Evolutionary conservation across 352 stramenopile genomes (phyloP).

Genomic region (Pythium guiyangense): DNA sequence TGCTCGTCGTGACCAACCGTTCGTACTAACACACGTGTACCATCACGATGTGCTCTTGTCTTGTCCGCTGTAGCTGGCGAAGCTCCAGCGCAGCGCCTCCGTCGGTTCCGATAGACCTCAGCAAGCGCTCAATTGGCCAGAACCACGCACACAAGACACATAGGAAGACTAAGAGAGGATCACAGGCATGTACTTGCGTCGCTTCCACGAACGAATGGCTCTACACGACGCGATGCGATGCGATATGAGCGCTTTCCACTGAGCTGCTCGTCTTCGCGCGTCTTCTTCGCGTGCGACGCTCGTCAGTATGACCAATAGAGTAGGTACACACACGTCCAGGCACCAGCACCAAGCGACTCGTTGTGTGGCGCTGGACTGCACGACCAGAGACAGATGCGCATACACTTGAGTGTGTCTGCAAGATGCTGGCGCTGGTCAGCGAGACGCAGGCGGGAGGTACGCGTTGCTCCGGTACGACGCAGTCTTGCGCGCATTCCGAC

Average conservation of each 20-base stretch:
- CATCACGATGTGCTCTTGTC: too few species aligned
- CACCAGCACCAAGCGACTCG: background rate
- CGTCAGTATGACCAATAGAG: background rate
- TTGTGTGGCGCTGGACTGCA: background rate
- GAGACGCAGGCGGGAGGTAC: slow-evolving; percentile 8
- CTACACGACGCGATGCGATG: background rate
- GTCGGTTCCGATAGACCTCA: slow-evolving; percentile 34
- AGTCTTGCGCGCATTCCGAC: slow-evolving; percentile 18
- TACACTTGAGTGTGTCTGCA: background rate
- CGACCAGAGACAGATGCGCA: background rate
- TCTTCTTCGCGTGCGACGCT: background rate
- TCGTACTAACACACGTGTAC: background rate
- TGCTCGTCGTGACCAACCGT: too few species aligned
- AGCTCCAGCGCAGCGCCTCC: slow-evolving; percentile 40
- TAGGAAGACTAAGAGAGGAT: background rate
- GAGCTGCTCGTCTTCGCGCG: background rate
- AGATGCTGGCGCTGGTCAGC: slow-evolving; percentile 9
- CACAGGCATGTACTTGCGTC: background rate
- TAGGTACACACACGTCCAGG: background rate
- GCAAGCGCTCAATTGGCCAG: background rate
- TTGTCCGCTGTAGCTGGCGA: background rate
- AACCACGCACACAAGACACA: background rate
- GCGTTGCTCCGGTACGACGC: slow-evolving; percentile 17
- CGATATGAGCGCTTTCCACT: background rate
- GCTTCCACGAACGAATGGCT: too few species aligned